These are phyloP conservation scores for Solanum lignicaule DNA, from an alignment of 257 asterid genomes.

Conservation along the genomic window DNA sequence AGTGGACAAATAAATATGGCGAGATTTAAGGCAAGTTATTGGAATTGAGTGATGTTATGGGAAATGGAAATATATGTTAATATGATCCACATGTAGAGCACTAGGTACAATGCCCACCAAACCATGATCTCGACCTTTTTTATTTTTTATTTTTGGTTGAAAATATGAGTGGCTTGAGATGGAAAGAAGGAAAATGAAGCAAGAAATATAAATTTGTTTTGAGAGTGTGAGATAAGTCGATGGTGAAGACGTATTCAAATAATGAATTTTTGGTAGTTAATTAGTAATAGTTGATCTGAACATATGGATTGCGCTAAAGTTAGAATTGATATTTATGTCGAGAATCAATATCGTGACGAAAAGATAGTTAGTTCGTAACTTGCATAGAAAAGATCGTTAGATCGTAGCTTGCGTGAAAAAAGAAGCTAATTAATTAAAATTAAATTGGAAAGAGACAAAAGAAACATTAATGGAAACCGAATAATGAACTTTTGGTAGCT, in stretches of 20 bases:
- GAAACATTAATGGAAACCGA: too few relatives aligned
- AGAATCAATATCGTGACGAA: background rate
- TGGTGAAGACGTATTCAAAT: background rate
- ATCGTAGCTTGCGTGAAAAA: background rate
- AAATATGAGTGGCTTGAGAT: background rate
- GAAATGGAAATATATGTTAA: background rate
- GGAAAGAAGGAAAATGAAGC: background rate
- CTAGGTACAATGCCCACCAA: background rate
- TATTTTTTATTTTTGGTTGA: too few relatives aligned
- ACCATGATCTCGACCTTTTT: background rate
- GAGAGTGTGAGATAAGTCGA: background rate
- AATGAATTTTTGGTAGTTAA: background rate
- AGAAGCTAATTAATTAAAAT: too few relatives aligned
- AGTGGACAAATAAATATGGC: background rate
- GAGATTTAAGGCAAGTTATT: background rate
- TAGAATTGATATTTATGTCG: too few relatives aligned
- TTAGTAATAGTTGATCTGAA: too few relatives aligned
- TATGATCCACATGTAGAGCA: background rate
- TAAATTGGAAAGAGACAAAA: background rate
- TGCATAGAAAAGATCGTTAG: too few relatives aligned
- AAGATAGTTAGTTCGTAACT: background rate
- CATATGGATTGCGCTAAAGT: background rate
- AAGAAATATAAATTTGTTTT: background rate
- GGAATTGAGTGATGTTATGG: background rate
- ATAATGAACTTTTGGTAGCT: background rate